A percentile compares a stretch with the other conserved stretches of the same genome.
These are phyloP conservation scores for Acidomyces sp. DNA, from an alignment of 495 filamentous ascomycete species.

Conservation along the genomic window DNA sequence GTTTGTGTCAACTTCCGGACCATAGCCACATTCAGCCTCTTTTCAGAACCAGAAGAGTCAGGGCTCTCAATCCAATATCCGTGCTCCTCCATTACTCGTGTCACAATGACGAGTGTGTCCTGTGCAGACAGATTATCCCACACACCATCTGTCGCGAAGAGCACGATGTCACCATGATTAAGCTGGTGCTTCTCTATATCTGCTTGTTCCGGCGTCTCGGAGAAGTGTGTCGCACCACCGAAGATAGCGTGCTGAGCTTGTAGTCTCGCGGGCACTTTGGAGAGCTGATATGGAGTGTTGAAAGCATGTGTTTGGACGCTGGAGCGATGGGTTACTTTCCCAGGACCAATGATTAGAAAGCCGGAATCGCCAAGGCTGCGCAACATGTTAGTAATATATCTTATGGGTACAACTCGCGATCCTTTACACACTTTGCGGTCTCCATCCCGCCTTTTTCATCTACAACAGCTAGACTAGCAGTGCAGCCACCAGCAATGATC, in stretches of 20 bases:
- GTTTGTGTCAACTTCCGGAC: slow-evolving; percentile 17
- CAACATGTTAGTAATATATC: slow-evolving; percentile 5
- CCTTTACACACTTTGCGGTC: slow-evolving; percentile 57
- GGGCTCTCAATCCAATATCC: slow-evolving; percentile 49
- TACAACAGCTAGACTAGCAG: slow-evolving; percentile 70
- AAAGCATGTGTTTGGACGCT: slow-evolving; percentile 88
- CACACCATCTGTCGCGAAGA: slow-evolving; percentile 88
- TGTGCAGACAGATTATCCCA: slow-evolving; percentile 93
- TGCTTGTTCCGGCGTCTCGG: slow-evolving; percentile 77
- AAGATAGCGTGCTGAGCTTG: slow-evolving; percentile 62
- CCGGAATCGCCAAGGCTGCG: slow-evolving; percentile 82
- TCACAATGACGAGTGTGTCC: slow-evolving; percentile 69
- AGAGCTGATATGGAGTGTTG: slow-evolving; percentile 93
- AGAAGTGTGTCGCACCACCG: slow-evolving; percentile 56
- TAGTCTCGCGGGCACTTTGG: slow-evolving; percentile 70
- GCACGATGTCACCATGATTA: slow-evolving; percentile 77
- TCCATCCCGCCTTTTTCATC: slow-evolving; percentile 57
- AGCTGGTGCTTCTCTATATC: slow-evolving; percentile 58
- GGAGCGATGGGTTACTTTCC: slow-evolving; percentile 69
- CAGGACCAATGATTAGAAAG: slow-evolving; percentile 70
- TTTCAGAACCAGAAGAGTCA: slow-evolving; percentile 44
- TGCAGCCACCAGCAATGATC: slow-evolving; percentile 76
- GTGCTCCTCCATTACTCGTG: slow-evolving; percentile 50
- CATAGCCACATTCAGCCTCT: slow-evolving; percentile 39
- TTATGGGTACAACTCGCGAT: neutral